phyloP scores from a whole-genome alignment of 352 stramenopile species.

The Halophytophthora polymorphica region DNA sequence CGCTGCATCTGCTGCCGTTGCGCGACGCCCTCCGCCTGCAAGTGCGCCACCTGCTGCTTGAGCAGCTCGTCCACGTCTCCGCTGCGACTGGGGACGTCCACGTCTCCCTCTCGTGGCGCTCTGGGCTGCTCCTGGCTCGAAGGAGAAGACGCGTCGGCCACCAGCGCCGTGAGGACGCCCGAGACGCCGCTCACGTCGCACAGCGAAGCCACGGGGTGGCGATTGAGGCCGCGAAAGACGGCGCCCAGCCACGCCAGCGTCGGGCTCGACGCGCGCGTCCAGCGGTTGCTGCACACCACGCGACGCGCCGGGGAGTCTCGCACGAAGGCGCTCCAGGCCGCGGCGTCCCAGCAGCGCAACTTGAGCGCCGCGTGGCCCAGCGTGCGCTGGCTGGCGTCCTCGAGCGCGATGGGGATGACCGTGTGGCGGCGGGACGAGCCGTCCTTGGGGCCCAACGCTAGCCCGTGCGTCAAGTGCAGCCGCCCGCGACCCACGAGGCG shows the following conservation, averaged over 20 bases:
- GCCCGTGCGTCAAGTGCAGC: conserved; percentile 12
- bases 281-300: conserved; percentile 70
- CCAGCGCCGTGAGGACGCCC: conserved; percentile 38
- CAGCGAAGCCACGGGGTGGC: conserved; percentile 68
- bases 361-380: conserved; percentile 26
- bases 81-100: not conserved
- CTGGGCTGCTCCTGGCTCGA: not conserved
- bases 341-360: conserved; percentile 49
- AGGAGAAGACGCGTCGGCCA: conserved; percentile 18
- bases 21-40: conserved; percentile 44
- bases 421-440: conserved; percentile 19
- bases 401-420: conserved; percentile 20
- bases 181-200: conserved; percentile 70
- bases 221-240: conserved; percentile 63
- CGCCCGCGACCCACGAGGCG: conserved; percentile 18
- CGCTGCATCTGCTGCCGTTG: conserved; percentile 48
- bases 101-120: not conserved
- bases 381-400: conserved; percentile 1
- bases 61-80: conserved; percentile 17
- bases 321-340: conserved; percentile 41
- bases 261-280: conserved; percentile 24
- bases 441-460: conserved; percentile 6
- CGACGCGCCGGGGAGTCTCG: conserved; percentile 28
- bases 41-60: conserved; percentile 38
- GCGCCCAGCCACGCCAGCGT: conserved; percentile 60